phyloP scores from a whole-genome alignment of 257 asterid genomes.

The Solanum corneliomulleri region DNA sequence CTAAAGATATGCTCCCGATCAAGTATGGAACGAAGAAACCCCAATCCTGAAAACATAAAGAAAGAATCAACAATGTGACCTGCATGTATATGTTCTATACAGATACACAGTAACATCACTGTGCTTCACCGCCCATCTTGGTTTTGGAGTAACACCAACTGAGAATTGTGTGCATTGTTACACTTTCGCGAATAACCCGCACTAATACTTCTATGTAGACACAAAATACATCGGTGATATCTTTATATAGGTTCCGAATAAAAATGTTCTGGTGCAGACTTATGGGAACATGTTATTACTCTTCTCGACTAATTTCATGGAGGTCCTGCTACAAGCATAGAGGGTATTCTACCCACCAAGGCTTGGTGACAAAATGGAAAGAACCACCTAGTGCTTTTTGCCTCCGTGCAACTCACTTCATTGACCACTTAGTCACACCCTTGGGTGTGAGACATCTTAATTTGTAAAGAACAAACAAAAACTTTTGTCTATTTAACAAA shows the following conservation, averaged over 20 bases:
- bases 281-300: not conserved
- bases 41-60: constrained; percentile 62
- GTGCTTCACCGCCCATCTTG: not conserved
- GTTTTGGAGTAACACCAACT: not conserved
- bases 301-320: not conserved
- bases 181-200: not conserved
- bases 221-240: not conserved
- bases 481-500: not conserved
- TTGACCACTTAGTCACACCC: not conserved
- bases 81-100: not conserved
- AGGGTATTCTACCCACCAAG: not conserved
- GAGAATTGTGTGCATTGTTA: not conserved
- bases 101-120: not conserved
- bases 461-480: not conserved
- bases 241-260: too few species aligned
- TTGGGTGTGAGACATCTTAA: not conserved
- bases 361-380: not conserved
- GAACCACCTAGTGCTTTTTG: not conserved
- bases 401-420: not conserved
- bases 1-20: constrained; percentile 81
- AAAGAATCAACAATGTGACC: not conserved
- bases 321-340: not conserved
- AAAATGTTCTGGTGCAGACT: not conserved
- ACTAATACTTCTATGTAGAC: not conserved
- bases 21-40: constrained; percentile 93